These are phyloP conservation scores for Dictyostelium capitatum DNA, from an alignment of 78 protist species.

Conservation along the genomic window DNA sequence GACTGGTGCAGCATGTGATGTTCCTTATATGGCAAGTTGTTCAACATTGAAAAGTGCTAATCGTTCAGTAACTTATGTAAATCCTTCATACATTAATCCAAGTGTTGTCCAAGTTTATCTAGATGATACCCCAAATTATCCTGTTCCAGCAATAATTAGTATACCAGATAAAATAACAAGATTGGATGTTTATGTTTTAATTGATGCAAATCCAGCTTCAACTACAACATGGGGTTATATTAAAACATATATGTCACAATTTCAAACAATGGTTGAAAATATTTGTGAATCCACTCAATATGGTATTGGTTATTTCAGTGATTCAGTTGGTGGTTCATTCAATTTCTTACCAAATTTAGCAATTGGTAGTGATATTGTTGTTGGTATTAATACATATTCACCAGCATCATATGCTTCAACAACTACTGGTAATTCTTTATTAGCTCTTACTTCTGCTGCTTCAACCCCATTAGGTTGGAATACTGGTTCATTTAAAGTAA, in stretches of 20 bases:
- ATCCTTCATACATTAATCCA: slow-evolving; percentile 11
- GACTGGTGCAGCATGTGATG: slow-evolving; percentile 26
- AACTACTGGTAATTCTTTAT: background rate
- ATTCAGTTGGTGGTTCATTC: background rate
- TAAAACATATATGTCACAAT: background rate
- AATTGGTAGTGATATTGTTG: background rate
- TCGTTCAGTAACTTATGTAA: background rate
- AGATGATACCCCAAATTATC: background rate
- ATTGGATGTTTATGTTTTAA: slow-evolving; percentile 6
- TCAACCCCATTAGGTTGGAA: background rate
- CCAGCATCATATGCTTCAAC: background rate
- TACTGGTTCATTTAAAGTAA: background rate
- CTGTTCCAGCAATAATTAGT: background rate
- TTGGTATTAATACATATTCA: background rate
- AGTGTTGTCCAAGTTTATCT: slow-evolving; percentile 7
- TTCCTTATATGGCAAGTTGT: background rate
- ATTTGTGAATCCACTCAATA: background rate
- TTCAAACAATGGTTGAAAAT: background rate
- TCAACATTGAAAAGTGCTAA: background rate
- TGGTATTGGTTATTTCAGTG: slow-evolving; percentile 18
- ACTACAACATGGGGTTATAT: background rate
- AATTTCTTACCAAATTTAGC: background rate
- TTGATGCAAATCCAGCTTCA: background rate
- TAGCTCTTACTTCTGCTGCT: background rate
- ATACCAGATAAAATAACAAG: background rate